These are phyloP conservation scores for Oryza australiensis DNA, from an alignment of 176 grass and related monocot species.

Conservation along the genomic window DNA sequence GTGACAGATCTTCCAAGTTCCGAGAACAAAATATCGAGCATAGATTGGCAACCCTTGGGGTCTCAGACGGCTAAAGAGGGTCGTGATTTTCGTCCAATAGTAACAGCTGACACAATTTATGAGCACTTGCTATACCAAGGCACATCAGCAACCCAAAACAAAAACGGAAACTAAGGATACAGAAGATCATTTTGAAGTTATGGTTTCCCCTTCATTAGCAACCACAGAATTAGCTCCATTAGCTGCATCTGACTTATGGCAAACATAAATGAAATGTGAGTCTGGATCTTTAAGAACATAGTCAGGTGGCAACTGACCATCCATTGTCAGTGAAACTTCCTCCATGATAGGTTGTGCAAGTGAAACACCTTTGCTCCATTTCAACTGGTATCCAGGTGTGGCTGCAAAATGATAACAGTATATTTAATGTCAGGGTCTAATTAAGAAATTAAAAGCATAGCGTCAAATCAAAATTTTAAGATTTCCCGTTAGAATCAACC, in stretches of 20 bases:
- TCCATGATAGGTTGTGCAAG: constrained; percentile 47
- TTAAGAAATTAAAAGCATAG: neutral
- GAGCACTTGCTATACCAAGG: neutral
- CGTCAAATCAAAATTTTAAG: neutral
- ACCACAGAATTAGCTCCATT: constrained; percentile 5
- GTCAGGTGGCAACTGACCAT: constrained; percentile 58
- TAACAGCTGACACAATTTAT: constrained; percentile 1
- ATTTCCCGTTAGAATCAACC: neutral
- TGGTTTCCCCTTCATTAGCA: constrained; percentile 1
- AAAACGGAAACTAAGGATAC: constrained; percentile 16
- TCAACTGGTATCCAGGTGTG: constrained; percentile 47
- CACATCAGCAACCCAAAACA: neutral
- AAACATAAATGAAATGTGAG: constrained; percentile 79
- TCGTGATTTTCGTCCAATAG: neutral
- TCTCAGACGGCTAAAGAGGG: neutral
- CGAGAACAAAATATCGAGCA: neutral
- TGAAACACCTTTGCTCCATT: constrained; percentile 24
- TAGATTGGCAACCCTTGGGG: neutral
- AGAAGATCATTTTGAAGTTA: neutral
- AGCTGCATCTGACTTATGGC: constrained; percentile 49
- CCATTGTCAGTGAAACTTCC: constrained; percentile 59
- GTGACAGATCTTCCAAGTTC: neutral
- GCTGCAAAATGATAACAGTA: constrained; percentile 48
- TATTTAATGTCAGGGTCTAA: too few relatives aligned
- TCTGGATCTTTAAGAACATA: constrained; percentile 88